phyloP scores from a whole-genome alignment of 2,329 filamentous ascomycete genomes.

The Pseudogymnoascus sp. region DNA sequence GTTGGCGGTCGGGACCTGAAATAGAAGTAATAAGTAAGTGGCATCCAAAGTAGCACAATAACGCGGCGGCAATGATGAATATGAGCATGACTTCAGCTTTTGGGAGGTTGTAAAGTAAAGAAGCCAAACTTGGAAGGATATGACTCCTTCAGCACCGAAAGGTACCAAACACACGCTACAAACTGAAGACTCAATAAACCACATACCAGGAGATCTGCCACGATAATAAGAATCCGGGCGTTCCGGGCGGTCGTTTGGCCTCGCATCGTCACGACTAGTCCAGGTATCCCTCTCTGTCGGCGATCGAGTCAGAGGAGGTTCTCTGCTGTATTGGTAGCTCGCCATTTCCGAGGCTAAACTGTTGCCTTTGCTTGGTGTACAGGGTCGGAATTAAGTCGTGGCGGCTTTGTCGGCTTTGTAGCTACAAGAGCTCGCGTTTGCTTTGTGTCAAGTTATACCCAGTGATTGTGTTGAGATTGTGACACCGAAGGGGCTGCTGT shows the following conservation, averaged over 20 bases:
- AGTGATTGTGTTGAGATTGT: constrained; percentile 21
- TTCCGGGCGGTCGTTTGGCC: constrained; percentile 30
- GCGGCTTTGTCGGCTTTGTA: constrained; percentile 9
- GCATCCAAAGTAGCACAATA: constrained; percentile 2
- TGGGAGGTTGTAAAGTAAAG: not conserved
- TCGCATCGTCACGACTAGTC: constrained; percentile 26
- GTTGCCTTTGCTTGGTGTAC: not conserved
- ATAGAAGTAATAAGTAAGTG: constrained; percentile 21
- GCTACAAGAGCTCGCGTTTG: constrained; percentile 13
- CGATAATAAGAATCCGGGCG: constrained; percentile 55
- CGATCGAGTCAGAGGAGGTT: constrained; percentile 26
- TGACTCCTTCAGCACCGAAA: not conserved
- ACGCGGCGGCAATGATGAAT: not conserved
- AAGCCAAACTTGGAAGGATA: not conserved
- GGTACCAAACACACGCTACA: not conserved
- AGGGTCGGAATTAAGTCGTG: constrained; percentile 1
- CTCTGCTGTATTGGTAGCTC: constrained; percentile 18
- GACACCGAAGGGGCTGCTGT: constrained; percentile 27
- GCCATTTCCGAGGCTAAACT: not conserved
- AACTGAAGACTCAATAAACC: not conserved
- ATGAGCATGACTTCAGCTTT: not conserved
- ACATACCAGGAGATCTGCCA: constrained; percentile 63
- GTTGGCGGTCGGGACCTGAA: constrained; percentile 46
- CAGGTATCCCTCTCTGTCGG: constrained; percentile 28
- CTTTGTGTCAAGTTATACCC: constrained; percentile 27